phyloP scores from a whole-genome alignment of 1,284 basidiomycete species.

The Ustilago tritici region DNA sequence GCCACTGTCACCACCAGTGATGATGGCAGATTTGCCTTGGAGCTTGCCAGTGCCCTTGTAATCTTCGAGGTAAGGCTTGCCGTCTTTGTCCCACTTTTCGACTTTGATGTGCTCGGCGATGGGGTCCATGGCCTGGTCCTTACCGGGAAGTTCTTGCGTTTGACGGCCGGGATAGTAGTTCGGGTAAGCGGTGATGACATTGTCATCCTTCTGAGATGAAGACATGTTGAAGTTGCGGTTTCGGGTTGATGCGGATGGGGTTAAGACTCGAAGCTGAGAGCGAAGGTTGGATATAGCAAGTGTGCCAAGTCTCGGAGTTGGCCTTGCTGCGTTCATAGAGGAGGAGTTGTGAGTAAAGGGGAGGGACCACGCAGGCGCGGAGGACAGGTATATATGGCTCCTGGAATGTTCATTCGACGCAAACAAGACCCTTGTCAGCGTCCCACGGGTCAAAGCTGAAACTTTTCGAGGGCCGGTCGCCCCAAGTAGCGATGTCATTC shows the following conservation, averaged over 20 bases:
- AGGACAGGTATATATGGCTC: conserved; percentile 5
- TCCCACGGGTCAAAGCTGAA: no score
- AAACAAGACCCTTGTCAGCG: no score
- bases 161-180: conserved; percentile 58
- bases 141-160: conserved; percentile 52
- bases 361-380: not conserved
- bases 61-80: conserved; percentile 75
- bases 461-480: no score
- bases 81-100: conserved; percentile 75
- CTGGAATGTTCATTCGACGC: no score
- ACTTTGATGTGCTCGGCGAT: conserved; percentile 74
- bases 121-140: conserved; percentile 64
- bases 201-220: conserved; percentile 32
- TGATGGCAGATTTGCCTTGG: conserved; percentile 75
- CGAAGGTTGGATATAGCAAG: not conserved
- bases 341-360: not conserved
- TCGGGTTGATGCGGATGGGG: not conserved
- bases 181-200: conserved; percentile 58
- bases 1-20: conserved; percentile 76
- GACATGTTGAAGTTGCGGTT: conserved; percentile 32
- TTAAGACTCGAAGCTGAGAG: not conserved
- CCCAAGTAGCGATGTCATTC: not conserved
- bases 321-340: conserved; percentile 9
- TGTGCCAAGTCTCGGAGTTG: conserved; percentile 3
- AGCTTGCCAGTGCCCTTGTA: conserved; percentile 74